Conservation (phyloP, 768 basidiomycete genomes). For the Boletus rex-veris region DNA sequence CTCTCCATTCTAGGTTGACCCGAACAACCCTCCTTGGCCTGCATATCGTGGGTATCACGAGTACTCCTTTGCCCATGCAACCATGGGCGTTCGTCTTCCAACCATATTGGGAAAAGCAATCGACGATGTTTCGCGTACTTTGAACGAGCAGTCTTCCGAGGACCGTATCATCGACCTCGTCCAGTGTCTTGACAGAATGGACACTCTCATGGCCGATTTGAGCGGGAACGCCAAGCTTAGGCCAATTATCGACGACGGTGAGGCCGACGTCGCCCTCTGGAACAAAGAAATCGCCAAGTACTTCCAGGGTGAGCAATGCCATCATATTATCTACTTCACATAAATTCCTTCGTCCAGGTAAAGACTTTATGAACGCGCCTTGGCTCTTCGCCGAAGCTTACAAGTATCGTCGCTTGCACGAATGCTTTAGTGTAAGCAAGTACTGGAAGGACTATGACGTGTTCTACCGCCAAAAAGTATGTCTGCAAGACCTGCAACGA, state of each 20-base stretch:
- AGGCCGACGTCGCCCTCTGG: constrained; percentile 92
- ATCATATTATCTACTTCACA: not conserved
- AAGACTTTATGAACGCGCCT: constrained; percentile 93
- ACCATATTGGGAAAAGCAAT: constrained; percentile 96
- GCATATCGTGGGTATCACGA: constrained; percentile 80
- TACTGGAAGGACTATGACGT: constrained; percentile 91
- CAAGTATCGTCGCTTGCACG: constrained; percentile 87
- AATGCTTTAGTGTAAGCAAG: constrained; percentile 90
- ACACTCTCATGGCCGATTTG: constrained; percentile 81
- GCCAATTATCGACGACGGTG: constrained; percentile 86
- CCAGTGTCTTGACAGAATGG: constrained; percentile 86
- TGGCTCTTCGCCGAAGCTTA: constrained; percentile 97
- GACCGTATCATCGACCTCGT: constrained; percentile 83
- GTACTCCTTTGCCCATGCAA: constrained; percentile 85
- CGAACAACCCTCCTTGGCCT: constrained; percentile 81
- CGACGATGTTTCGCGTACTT: constrained; percentile 83
- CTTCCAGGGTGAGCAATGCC: constrained; percentile 65
- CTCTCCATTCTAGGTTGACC: constrained; percentile 53
- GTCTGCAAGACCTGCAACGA: constrained; percentile 1
- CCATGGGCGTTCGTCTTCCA: constrained; percentile 93
- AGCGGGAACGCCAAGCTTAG: constrained; percentile 80
- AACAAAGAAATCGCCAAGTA: constrained; percentile 96
- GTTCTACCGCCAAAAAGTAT: constrained; percentile 91
- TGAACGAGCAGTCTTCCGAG: constrained; percentile 82
- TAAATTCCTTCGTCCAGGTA: constrained; percentile 42